Evolutionary conservation across 257 asterid species (phyloP), one percentile per base, ranked within the genome.

Genomic region (Fraxinus pennsylvanica): DNA sequence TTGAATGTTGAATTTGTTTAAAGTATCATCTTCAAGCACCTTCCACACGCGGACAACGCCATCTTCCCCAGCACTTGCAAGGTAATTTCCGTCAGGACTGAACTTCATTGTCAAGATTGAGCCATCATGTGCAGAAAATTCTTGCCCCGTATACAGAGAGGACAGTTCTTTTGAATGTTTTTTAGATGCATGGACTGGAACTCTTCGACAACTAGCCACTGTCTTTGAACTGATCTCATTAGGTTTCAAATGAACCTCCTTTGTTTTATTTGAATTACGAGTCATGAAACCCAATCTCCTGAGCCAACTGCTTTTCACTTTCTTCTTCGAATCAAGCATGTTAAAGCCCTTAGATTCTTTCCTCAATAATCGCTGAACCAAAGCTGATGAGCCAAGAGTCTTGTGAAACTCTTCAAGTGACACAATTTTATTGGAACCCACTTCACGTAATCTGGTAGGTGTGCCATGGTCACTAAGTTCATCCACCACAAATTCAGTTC

Each of bases 21-120:
- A 78, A 75, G 73, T 73, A 72, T 95, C 96, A 73, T 87, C 94
- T 79, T 90, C 97, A n/a, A 85, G 84, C 70, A 95, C 97, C 87
- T 83, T 88, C 99, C 99, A 95, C 19, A 95, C 91, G 43, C 98
- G 97, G 50, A 95, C 95, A 15, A 85, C 83, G 5, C 96, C 96
- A 80, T 95, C 99, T 63, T 85, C 89, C 57, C 99, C 99, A n/a
- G 95, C 99, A 83, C 96, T 95, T 38, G 98, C 99, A 81, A 95
- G 85, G 79, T 81, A 88, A 72, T 85, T 92, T 50, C 99, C 98
- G 75, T 92, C 97, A 12, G 84, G 89, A 81, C 97, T 92, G 82
- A 95, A 95, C 83, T 91, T 93, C 99, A 95, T 90, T 3, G 97
- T 89, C 85, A 88, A 84, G 72, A 95, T 89, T 12, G 97, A 90